These are phyloP conservation scores for Cryptococcus sp. DNA, from an alignment of 1,284 basidiomycete genomes.

Conservation along the genomic window DNA sequence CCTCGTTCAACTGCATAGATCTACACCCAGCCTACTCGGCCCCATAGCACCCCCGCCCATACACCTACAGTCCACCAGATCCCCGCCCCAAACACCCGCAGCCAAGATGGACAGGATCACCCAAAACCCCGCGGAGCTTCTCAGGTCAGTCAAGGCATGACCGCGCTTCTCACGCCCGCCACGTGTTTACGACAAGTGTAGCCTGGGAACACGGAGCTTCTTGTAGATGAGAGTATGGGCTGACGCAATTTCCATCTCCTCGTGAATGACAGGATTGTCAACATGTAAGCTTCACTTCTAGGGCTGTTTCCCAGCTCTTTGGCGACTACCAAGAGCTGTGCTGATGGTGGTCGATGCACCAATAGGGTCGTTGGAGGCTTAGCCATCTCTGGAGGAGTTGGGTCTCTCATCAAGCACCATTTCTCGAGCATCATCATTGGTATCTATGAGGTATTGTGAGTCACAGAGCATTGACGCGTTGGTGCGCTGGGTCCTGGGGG, in stretches of 20 bases:
- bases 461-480: not conserved
- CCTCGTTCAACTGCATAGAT: not conserved
- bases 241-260: not conserved
- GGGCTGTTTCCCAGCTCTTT: not conserved
- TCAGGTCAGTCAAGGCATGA: conserved; percentile 31
- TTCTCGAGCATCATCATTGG: conserved; percentile 48
- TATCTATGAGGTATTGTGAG: conserved; percentile 45
- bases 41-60: not conserved
- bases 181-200: not conserved
- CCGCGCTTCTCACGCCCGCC: not conserved
- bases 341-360: not conserved
- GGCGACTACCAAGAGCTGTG: not conserved
- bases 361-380: conserved; percentile 48
- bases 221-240: not conserved
- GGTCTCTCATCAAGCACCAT: conserved; percentile 44
- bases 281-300: conserved; percentile 41
- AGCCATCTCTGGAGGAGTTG: conserved; percentile 44
- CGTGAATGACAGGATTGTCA: conserved; percentile 34
- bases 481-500: not conserved
- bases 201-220: not conserved
- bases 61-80: not conserved
- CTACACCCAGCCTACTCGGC: not conserved
- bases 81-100: not conserved
- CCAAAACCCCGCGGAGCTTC: conserved; percentile 48
- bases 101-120: conserved; percentile 43